These are phyloP conservation scores for Ophiosphaerella korrae DNA, from an alignment of 2,329 filamentous ascomycete species.

Conservation along the genomic window DNA sequence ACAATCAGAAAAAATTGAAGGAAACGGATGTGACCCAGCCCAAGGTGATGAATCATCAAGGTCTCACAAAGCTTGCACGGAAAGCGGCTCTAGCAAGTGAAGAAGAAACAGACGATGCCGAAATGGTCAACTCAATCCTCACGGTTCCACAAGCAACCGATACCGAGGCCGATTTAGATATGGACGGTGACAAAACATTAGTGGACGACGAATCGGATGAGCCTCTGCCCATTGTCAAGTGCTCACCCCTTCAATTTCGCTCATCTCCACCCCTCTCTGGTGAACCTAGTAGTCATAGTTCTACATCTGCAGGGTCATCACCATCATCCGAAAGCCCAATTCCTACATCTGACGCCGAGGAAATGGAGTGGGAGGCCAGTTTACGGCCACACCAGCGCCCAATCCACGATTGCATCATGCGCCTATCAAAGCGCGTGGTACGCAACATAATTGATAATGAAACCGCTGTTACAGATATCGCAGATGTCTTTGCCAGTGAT, in stretches of 20 bases:
- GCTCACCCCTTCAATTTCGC: conserved; percentile 15
- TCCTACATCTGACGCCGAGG: conserved; percentile 32
- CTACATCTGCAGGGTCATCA: conserved; percentile 28
- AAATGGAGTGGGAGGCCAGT: conserved; percentile 46
- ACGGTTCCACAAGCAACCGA: conserved; percentile 1
- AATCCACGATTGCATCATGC: conserved; percentile 46
- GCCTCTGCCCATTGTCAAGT: background rate
- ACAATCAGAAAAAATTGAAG: too few species aligned
- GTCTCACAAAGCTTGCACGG: too few species aligned
- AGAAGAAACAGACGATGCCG: background rate
- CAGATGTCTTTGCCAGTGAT: conserved; percentile 52
- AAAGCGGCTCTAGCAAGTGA: background rate
- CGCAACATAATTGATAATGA: conserved; percentile 55
- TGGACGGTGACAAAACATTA: conserved; percentile 16
- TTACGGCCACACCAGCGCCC: conserved; percentile 48
- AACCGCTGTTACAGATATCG: conserved; percentile 49
- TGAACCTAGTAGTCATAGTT: conserved; percentile 34
- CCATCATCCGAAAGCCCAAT: conserved; percentile 20
- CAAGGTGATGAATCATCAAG: too few species aligned
- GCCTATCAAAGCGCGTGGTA: conserved; percentile 51
- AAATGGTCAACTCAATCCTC: conserved; percentile 3
- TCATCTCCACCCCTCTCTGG: conserved; percentile 29
- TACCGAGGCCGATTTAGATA: conserved; percentile 2
- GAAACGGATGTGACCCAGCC: too few species aligned
- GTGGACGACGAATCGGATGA: conserved; percentile 5